phyloP scores from a whole-genome alignment of 2,329 filamentous ascomycete species.

The Botryosphaeria dothidea region DNA sequence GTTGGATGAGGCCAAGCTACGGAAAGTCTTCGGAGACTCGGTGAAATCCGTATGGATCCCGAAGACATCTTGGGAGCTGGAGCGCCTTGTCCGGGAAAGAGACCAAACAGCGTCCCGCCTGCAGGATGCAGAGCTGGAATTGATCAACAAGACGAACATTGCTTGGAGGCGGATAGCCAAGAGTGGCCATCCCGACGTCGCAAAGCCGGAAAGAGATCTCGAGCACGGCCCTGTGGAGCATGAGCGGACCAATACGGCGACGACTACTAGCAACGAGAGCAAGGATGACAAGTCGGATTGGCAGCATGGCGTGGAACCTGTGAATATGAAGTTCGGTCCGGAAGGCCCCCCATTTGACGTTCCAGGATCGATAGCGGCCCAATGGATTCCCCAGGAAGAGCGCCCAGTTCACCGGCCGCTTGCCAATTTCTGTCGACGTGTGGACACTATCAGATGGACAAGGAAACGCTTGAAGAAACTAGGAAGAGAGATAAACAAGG shows the following conservation, averaged over 20 bases:
- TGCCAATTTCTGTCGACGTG: background rate
- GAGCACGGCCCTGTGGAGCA: background rate
- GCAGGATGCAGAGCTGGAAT: slow-evolving; percentile 4
- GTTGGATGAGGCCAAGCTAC: slow-evolving; percentile 13
- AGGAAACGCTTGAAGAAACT: slow-evolving; percentile 47
- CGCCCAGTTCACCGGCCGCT: slow-evolving; percentile 2
- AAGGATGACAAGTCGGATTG: background rate
- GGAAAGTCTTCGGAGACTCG: slow-evolving; percentile 9
- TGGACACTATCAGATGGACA: slow-evolving; percentile 14
- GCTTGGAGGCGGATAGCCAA: background rate
- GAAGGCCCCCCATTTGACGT: background rate
- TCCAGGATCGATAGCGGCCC: background rate
- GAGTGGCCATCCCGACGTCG: background rate
- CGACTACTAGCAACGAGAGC: background rate
- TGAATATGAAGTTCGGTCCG: background rate
- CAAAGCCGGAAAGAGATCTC: background rate
- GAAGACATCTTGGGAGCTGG: slow-evolving; percentile 1
- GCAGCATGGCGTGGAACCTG: background rate
- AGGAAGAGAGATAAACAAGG: slow-evolving; percentile 87
- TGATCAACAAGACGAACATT: background rate
- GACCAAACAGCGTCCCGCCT: slow-evolving; percentile 10
- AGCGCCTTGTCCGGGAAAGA: slow-evolving; percentile 5
- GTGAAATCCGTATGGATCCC: slow-evolving; percentile 11
- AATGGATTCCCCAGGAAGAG: slow-evolving; percentile 8
- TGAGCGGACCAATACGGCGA: background rate